Evolutionary conservation across 2,329 filamentous ascomycete species (phyloP), one percentile per base, ranked within the genome.

Genomic region (Pseudogymnoascus sp.): DNA sequence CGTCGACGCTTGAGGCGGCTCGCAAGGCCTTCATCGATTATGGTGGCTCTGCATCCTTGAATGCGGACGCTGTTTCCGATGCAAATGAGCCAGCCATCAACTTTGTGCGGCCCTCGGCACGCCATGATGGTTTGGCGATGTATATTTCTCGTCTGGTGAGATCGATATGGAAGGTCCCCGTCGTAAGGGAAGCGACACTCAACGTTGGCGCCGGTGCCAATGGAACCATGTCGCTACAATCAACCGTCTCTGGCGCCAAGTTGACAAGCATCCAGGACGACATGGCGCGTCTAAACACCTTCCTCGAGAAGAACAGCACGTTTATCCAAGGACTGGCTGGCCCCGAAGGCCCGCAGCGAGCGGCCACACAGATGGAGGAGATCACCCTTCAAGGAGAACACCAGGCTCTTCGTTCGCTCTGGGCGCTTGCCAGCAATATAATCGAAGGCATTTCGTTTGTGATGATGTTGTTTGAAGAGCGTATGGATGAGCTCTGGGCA

Each of bases 361-460:
- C 88, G 1, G 84, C 85, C 0, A 95, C 86, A 63, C 88, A 93
- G 67, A 90, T 96, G 72, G 95, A 97, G 70, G 93, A 97, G 74
- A 85, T 96, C 59, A 91, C 93, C 0, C 80, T 96, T 21, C 93
- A 97, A 74, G 93, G 91, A 12, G 95, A 99, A 75, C 93, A 99
- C 73, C 90, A 96, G 69, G 93, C 93, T 10, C 82, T 99, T 67
- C 89, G 95, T 71, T 91, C 91, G 1, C 79, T 99, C 60, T 85
- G 96, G 66, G 87, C 89, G 67, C 81, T 99, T 23, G 91, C 97
- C 75, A 87, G 88, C 63, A 91, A 91, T 74, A 95, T 97, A 40
- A 93, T 95, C 6, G 95, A 99, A 74, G 95, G 95, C 3, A 96
- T 99, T 61, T 96, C 93, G 0, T 99, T 99, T 70, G 91, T 97